Conservation (phyloP, 139 green algal genomes). For the Tetraselmis chui region DNA sequence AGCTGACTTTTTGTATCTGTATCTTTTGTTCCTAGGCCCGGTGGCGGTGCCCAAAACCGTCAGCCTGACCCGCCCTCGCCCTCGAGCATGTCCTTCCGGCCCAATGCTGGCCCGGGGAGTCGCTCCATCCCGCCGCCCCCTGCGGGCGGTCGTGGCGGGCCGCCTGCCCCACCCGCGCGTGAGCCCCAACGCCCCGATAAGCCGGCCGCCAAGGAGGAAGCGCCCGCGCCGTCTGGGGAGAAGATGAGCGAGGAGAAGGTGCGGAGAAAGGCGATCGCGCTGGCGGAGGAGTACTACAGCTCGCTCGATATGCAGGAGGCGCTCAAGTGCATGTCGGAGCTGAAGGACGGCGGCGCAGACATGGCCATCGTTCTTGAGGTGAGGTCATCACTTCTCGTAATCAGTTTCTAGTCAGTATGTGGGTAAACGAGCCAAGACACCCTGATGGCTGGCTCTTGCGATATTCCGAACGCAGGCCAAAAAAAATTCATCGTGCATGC, state of each 20-base stretch:
- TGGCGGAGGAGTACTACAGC: constrained; percentile 22
- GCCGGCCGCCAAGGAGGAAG: not conserved
- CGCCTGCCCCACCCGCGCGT: not conserved
- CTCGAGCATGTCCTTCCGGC: not conserved
- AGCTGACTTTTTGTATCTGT: no score
- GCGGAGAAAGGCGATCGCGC: constrained; percentile 9
- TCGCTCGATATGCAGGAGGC: constrained; percentile 16
- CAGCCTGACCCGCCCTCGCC: not conserved
- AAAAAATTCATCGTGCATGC: no score
- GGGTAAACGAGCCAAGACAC: constrained; percentile 28
- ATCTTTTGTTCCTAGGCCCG: not conserved
- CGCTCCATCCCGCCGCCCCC: not conserved
- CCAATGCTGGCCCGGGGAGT: not conserved
- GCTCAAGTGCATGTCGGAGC: constrained; percentile 10
- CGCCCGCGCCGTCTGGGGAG: not conserved
- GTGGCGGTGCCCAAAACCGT: not conserved
- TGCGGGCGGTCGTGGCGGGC: not conserved
- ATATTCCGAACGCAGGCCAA: no score
- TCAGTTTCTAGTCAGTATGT: constrained; percentile 1
- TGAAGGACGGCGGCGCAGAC: constrained; percentile 10
- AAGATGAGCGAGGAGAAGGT: constrained; percentile 9
- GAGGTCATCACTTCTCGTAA: constrained; percentile 16
- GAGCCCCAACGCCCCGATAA: not conserved
- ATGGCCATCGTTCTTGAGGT: constrained; percentile 18
- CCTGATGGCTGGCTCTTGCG: no score